These are phyloP conservation scores for Warburgia ugandensis DNA, from an alignment of 164 flowering plant species.

Conservation along the genomic window DNA sequence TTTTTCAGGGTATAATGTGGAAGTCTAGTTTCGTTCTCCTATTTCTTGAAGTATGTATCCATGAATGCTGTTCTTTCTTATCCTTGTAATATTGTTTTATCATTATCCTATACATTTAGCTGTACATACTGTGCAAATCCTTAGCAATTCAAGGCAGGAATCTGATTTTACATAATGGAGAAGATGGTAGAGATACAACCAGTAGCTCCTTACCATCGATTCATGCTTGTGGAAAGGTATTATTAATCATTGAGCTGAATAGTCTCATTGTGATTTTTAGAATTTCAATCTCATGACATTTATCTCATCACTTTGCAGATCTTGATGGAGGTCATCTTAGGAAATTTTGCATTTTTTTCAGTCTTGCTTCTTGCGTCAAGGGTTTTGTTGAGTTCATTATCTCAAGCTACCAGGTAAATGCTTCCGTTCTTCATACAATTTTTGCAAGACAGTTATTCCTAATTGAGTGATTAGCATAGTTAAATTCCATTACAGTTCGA, in stretches of 20 bases:
- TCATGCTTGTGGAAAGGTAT: constrained; percentile 46
- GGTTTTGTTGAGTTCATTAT: constrained; percentile 20
- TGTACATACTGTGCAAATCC: constrained; percentile 16
- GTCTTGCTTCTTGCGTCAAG: constrained; percentile 29
- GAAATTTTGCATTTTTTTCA: constrained; percentile 39
- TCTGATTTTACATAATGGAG: constrained; percentile 25
- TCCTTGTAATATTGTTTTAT: not conserved
- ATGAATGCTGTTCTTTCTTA: not conserved
- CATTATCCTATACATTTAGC: constrained; percentile 2
- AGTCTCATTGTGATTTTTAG: not conserved
- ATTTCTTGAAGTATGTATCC: constrained; percentile 68
- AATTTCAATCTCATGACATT: not conserved
- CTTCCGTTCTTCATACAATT: not conserved
- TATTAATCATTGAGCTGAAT: not conserved
- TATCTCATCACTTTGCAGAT: constrained; percentile 27
- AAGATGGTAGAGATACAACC: constrained; percentile 24
- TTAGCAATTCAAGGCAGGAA: constrained; percentile 43
- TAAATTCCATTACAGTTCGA: too few relatives aligned
- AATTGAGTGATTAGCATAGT: too few relatives aligned
- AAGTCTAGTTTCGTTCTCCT: constrained; percentile 34
- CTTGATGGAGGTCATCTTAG: constrained; percentile 38
- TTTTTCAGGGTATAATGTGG: constrained; percentile 59
- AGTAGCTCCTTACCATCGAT: constrained; percentile 25
- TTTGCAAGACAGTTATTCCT: too few relatives aligned
- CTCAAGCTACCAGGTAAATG: constrained; percentile 32